phyloP scores from a whole-genome alignment of 2,329 filamentous ascomycete species.

The Colletotrichum limetticola region DNA sequence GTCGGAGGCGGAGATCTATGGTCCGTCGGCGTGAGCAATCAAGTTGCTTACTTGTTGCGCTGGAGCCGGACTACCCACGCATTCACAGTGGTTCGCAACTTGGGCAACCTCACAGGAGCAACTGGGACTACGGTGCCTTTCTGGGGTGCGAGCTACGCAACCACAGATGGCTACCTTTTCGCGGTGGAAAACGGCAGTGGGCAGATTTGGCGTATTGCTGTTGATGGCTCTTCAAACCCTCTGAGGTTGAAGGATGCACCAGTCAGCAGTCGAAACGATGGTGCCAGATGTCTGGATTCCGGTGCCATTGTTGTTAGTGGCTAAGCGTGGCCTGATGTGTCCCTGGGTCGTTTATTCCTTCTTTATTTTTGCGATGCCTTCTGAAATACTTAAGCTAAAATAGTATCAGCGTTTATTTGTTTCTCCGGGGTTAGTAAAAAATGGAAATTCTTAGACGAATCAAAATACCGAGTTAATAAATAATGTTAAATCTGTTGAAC shows the following conservation, averaged over 20 bases:
- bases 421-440: too few relatives aligned
- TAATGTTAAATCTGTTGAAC: too few relatives aligned
- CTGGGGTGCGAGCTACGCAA: constrained; percentile 37
- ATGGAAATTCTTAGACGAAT: too few relatives aligned
- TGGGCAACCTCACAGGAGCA: constrained; percentile 29
- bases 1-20: constrained; percentile 33
- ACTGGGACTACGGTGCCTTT: constrained; percentile 9
- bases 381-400: too few relatives aligned
- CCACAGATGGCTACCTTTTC: constrained; percentile 34
- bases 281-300: constrained; percentile 29
- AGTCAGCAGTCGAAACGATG: constrained; percentile 17
- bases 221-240: background rate
- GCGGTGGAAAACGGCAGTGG: constrained; percentile 37
- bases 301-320: background rate
- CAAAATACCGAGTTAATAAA: too few relatives aligned
- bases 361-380: too few relatives aligned
- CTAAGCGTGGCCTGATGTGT: background rate
- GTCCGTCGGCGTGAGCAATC: constrained; percentile 29
- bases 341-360: too few relatives aligned
- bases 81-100: constrained; percentile 20
- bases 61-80: constrained; percentile 28
- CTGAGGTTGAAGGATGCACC: background rate
- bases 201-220: constrained; percentile 38
- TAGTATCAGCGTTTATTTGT: too few relatives aligned
- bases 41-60: constrained; percentile 26